A percentile compares a stretch with the other conserved stretches of the same genome.
Evolutionary conservation across 805 yeast species (phyloP).

Genomic region (Torulaspora delbrueckii): DNA sequence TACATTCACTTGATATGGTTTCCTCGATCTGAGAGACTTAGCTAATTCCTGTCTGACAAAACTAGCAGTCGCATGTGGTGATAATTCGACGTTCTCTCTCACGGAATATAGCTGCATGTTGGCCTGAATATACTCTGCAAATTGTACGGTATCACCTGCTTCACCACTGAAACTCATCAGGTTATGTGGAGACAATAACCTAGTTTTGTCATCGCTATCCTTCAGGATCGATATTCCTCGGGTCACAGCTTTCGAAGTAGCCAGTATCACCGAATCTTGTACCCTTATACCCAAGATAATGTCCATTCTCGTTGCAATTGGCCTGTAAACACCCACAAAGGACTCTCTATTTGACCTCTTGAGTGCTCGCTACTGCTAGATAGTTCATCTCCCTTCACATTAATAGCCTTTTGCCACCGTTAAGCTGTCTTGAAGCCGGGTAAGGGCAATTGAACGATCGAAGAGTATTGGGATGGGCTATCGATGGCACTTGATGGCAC

Average conservation of each 20-base stretch:
- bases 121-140: slow-evolving; percentile 91
- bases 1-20: slow-evolving; percentile 93
- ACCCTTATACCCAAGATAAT: slow-evolving; percentile 82
- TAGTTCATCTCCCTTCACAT: slow-evolving; percentile 3
- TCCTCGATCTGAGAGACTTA: slow-evolving; percentile 81
- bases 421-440: slow-evolving; percentile 2
- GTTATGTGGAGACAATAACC: slow-evolving; percentile 66
- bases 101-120: slow-evolving; percentile 83
- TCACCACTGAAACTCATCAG: slow-evolving; percentile 92
- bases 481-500: too few relatives aligned
- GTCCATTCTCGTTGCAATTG: slow-evolving; percentile 55
- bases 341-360: background rate
- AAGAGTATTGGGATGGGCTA: too few relatives aligned
- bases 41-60: slow-evolving; percentile 88
- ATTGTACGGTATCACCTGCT: slow-evolving; percentile 92
- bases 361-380: background rate
- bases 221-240: slow-evolving; percentile 83
- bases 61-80: slow-evolving; percentile 81
- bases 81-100: slow-evolving; percentile 76
- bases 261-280: slow-evolving; percentile 73
- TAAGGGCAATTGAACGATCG: background rate
- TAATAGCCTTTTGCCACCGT: slow-evolving; percentile 7
- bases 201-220: slow-evolving; percentile 74
- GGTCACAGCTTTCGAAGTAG: slow-evolving; percentile 92
- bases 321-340: background rate